Evolutionary conservation across 139 green algal species (phyloP).

Genomic region (Deuterostichococcus epilithicus): DNA sequence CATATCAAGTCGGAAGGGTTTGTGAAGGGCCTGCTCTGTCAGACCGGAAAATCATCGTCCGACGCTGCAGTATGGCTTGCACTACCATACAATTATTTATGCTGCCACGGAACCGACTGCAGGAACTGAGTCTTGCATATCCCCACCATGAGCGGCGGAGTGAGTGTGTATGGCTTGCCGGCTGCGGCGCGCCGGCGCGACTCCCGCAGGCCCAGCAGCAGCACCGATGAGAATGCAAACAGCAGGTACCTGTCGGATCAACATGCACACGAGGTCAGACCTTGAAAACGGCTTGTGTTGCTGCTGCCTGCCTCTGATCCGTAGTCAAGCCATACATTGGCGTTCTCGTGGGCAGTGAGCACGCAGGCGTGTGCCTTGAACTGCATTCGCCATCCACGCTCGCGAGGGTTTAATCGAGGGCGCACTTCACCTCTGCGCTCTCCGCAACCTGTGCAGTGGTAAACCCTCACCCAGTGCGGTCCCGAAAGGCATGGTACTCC

Average conservation of each 20-base stretch:
- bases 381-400: no score
- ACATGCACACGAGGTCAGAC: not conserved
- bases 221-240: slow-evolving; percentile 21
- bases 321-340: slow-evolving; percentile 32
- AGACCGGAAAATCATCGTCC: not conserved
- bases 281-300: slow-evolving; percentile 9
- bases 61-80: no score
- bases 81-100: no score
- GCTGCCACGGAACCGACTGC: no score
- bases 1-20: no score
- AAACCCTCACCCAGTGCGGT: slow-evolving; percentile 33
- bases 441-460: not conserved
- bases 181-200: slow-evolving; percentile 1
- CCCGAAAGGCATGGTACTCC: slow-evolving; percentile 88
- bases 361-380: no score
- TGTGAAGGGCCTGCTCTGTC: no score
- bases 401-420: no score
- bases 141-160: slow-evolving; percentile 62
- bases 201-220: slow-evolving; percentile 34
- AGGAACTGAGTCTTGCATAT: no score
- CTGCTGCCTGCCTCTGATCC: slow-evolving; percentile 27
- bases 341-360: no score
- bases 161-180: slow-evolving; percentile 41
- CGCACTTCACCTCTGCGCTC: no score
- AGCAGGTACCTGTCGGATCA: slow-evolving; percentile 24